phyloP scores from a whole-genome alignment of 2,329 filamentous ascomycete species.

The Mariannaea sp. region DNA sequence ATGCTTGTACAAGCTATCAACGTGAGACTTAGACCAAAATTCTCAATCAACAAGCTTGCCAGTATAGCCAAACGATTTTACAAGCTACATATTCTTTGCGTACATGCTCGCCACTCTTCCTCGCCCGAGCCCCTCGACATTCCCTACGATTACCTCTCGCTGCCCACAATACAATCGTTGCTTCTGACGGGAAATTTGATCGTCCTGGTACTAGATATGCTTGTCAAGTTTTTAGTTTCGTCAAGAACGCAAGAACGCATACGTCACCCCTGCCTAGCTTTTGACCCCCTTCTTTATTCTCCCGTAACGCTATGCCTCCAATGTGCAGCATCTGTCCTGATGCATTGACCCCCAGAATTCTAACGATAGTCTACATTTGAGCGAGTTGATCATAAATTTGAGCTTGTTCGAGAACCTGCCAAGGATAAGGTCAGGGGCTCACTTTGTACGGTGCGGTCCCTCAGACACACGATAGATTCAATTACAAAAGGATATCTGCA shows the following conservation, averaged over 20 bases:
- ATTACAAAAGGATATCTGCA: constrained; percentile 22
- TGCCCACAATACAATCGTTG: constrained; percentile 20
- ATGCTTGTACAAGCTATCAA: neutral
- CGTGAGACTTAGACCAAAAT: constrained; percentile 4
- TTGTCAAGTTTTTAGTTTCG: constrained; percentile 5
- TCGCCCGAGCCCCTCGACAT: constrained; percentile 4
- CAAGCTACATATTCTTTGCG: constrained; percentile 17
- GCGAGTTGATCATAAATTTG: constrained; percentile 21
- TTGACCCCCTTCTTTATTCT: constrained; percentile 21
- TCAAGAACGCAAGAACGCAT: neutral
- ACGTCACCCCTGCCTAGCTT: constrained; percentile 23
- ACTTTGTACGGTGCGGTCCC: constrained; percentile 21
- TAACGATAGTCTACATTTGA: constrained; percentile 12
- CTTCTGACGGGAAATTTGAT: constrained; percentile 24
- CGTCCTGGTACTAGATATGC: constrained; percentile 24
- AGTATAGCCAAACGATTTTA: constrained; percentile 8
- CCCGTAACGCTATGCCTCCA: constrained; percentile 26
- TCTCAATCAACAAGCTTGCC: constrained; percentile 23
- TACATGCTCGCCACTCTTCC: constrained; percentile 11
- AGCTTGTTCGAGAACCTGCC: constrained; percentile 13
- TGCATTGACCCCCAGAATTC: constrained; percentile 20
- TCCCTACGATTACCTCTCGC: constrained; percentile 19
- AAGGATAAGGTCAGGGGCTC: constrained; percentile 17
- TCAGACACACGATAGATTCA: constrained; percentile 9
- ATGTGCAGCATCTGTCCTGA: constrained; percentile 28